Evolutionary conservation across 2,329 filamentous ascomycete species (phyloP).

Genomic region (Aspergillus sp.): DNA sequence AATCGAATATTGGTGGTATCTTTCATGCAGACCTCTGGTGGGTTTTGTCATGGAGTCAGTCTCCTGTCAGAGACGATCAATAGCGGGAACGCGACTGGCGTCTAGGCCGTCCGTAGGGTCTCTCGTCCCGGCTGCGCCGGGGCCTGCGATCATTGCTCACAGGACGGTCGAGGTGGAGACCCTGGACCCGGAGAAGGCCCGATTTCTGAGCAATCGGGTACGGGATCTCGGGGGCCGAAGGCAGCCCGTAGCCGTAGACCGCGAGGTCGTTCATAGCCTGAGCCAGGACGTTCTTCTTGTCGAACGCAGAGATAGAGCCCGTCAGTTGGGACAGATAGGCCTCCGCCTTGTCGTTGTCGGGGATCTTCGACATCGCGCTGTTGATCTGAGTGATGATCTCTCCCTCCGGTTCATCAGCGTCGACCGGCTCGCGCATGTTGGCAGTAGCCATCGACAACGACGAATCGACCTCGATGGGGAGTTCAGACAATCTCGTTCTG

Average conservation of each 20-base stretch:
- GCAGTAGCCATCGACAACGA: conserved; percentile 13
- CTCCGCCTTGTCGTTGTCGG: conserved; percentile 22
- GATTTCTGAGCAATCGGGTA: conserved; percentile 24
- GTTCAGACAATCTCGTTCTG: conserved; percentile 13
- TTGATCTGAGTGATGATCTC: conserved; percentile 40
- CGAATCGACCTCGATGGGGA: conserved; percentile 14
- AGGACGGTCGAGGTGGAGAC: conserved; percentile 20
- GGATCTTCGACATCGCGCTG: conserved; percentile 32
- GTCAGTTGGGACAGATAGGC: conserved; percentile 30
- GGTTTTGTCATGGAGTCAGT: background rate
- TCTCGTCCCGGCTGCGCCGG: background rate
- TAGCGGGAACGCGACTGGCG: background rate
- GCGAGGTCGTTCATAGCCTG: conserved; percentile 44
- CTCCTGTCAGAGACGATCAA: background rate
- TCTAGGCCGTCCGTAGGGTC: background rate
- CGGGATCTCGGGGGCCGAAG: conserved; percentile 35
- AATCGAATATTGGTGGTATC: conserved; percentile 10
- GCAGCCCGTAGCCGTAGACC: conserved; percentile 44
- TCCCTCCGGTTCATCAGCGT: conserved; percentile 8
- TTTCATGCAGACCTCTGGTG: background rate
- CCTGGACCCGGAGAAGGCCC: conserved; percentile 24
- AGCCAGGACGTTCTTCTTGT: conserved; percentile 40
- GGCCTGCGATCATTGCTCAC: background rate
- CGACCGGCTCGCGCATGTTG: conserved; percentile 8
- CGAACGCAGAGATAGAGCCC: conserved; percentile 20